Base-by-base conservation (phyloP, 768 basidiomycete species). In the Strobilomyces echinocephalus region DNA sequence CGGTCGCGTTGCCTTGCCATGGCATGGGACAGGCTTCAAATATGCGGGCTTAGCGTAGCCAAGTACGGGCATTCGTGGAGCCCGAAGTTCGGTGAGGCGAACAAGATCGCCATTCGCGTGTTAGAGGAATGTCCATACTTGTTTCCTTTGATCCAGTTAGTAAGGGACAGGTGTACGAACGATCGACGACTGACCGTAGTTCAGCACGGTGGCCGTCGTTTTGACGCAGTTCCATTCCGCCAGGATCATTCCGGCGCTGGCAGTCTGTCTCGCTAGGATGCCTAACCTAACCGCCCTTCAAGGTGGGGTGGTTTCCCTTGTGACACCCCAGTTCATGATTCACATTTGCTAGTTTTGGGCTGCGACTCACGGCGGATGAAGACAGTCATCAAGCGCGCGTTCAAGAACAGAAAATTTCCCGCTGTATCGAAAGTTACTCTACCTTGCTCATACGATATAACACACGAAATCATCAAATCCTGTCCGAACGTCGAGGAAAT, bases 271-370 rank as follows among this genome's bases (percentile, higher is more conserved):
- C 7, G 46, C 47, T 5, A 47, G 15, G 7, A 5, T 50, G 5
- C 52, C 58, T 26, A 60, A 55, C 10, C 49, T 60, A 14, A 16
- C 46, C 14, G 24, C 39, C n/a, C 46, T 55, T 6, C 55, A 63
- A 48, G 41, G 61, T 51, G 41, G 1, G 1, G 26, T 4, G 30
- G 30, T 18, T 18, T 33, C 41, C 16, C 28, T 21, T 16, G 1
- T 44, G 20, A 24, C 3, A 18, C 24, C 20, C 9, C 11, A 8
- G 30, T 21, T 38, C 18, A 16, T 8, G 15, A 7, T 15, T 26
- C 11, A n/a, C 5, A 40, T 42, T 20, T n/a, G 41, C 26, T 34
- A 60, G 49, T 57, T 16, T 34, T 58, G 14, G 36, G 54, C 10
- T 35, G 53, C 1, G 42, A 41, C 21, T 36, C 33, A 2, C 44